Conservation (phyloP, 2,329 filamentous ascomycete genomes). For the Chaetomium globosum region DNA sequence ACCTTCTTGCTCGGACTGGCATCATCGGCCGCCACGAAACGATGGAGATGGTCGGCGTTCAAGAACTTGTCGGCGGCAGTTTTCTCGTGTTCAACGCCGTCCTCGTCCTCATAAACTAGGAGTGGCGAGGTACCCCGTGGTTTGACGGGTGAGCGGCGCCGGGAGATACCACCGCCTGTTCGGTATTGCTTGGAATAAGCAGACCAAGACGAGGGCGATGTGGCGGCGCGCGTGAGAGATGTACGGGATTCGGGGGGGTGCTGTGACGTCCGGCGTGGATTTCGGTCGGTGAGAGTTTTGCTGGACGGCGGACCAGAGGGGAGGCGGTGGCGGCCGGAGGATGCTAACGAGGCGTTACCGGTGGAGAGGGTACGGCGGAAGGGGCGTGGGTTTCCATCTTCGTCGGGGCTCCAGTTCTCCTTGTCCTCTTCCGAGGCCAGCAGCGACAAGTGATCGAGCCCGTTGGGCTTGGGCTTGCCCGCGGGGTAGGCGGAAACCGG, state of each 20-base stretch:
- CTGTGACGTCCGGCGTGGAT: constrained; percentile 49
- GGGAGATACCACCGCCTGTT: constrained; percentile 12
- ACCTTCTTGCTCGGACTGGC: constrained; percentile 71
- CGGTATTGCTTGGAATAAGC: constrained; percentile 11
- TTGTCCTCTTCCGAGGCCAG: constrained; percentile 82
- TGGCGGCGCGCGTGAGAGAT: constrained; percentile 34
- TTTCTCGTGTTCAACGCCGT: neutral
- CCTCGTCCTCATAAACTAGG: constrained; percentile 45
- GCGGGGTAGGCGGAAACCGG: constrained; percentile 30
- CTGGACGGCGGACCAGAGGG: constrained; percentile 39
- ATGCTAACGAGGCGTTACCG: neutral
- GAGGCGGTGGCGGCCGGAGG: constrained; percentile 42
- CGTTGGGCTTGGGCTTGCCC: constrained; percentile 47
- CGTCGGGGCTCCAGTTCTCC: constrained; percentile 77
- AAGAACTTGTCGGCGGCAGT: neutral
- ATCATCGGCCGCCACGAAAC: constrained; percentile 75
- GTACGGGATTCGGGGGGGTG: constrained; percentile 44
- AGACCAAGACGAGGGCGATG: constrained; percentile 1
- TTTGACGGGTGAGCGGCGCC: neutral
- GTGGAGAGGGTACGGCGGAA: constrained; percentile 29
- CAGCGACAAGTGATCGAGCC: constrained; percentile 43
- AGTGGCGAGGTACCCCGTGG: constrained; percentile 29
- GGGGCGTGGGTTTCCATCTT: constrained; percentile 47
- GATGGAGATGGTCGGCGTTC: constrained; percentile 61
- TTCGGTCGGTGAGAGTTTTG: constrained; percentile 27